Base-by-base conservation (phyloP, 164 flowering plant genomes). In the Santalum album region DNA sequence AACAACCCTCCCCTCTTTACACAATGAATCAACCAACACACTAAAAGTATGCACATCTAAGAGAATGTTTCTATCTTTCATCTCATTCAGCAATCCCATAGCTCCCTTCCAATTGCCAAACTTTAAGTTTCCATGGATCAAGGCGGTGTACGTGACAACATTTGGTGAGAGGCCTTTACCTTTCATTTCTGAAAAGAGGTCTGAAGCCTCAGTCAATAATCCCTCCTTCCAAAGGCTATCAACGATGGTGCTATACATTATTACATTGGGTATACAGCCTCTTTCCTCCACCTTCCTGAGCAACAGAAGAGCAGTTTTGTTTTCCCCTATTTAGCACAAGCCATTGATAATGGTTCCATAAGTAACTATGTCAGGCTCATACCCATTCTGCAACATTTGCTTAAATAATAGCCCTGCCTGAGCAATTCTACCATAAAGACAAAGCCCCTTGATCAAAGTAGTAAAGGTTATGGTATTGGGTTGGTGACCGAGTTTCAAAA, bases 281-380 rank as follows among this genome's bases (percentile, higher is more conserved):
- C 39, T 32, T 6, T 26, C 24, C 10, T 32, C 57, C 59, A 65
- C 61, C 25, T 49, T 42, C 25, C 48, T 32, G 4, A 38, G 42
- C 62, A 65, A 18, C 15, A 19, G 23, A 23, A 56, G 26, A 5
- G 69, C 69, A 1, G 26, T 19, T 3, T 14, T 17, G 12, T 50
- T 49, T 12, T 61, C n/a, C 14, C 62, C 61, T 1, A 39, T 21
- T 27, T 46, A 42, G 17, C 63, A 58, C n/a, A 67, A 43, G 15
- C 57, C 60, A 19, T 58, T 32, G 22, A 68, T 55, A 1, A 68
- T 12, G 7, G 40, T 35, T 3, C 25, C 55, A 47, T 51, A 63
- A 0, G 71, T 59, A 18, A 63, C 11, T 14, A 12, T 36, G 46
- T 46, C 11, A 11, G 45, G 51, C 32, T 1, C 42, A 22, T 15